phyloP scores from a whole-genome alignment of 192 early-diverging fungal genomes.

The Lobosporangium transversale region DNA sequence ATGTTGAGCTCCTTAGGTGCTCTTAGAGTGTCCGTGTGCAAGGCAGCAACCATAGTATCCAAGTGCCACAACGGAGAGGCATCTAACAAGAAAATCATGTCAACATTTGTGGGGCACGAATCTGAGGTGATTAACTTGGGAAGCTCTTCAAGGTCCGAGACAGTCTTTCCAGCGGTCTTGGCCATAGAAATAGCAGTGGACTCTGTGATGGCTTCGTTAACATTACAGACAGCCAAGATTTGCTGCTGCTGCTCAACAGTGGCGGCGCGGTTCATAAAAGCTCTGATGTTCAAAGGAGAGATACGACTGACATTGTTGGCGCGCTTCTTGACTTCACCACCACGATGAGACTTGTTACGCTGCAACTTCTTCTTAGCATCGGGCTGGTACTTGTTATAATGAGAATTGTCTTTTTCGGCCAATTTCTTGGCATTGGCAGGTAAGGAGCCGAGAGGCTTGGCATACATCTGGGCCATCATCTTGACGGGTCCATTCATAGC shows the following conservation, averaged over 20 bases:
- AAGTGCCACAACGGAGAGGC: constrained; percentile 50
- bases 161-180: constrained; percentile 43
- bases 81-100: constrained; percentile 47
- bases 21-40: constrained; percentile 43
- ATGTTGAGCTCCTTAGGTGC: constrained; percentile 45
- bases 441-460: constrained; percentile 37
- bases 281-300: constrained; percentile 25
- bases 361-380: constrained; percentile 7
- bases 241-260: constrained; percentile 49
- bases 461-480: constrained; percentile 53
- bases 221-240: constrained; percentile 26
- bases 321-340: constrained; percentile 36
- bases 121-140: constrained; percentile 29
- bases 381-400: background rate
- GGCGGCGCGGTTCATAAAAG: constrained; percentile 41
- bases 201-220: constrained; percentile 18
- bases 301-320: constrained; percentile 1
- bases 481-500: constrained; percentile 30
- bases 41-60: constrained; percentile 47
- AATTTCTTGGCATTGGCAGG: constrained; percentile 23
- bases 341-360: constrained; percentile 11
- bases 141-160: constrained; percentile 21
- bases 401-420: constrained; percentile 4
- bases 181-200: constrained; percentile 38
- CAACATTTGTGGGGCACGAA: constrained; percentile 42